Evolutionary conservation across 345 rosid species (phyloP).

Genomic region (Raphanus sativus): DNA sequence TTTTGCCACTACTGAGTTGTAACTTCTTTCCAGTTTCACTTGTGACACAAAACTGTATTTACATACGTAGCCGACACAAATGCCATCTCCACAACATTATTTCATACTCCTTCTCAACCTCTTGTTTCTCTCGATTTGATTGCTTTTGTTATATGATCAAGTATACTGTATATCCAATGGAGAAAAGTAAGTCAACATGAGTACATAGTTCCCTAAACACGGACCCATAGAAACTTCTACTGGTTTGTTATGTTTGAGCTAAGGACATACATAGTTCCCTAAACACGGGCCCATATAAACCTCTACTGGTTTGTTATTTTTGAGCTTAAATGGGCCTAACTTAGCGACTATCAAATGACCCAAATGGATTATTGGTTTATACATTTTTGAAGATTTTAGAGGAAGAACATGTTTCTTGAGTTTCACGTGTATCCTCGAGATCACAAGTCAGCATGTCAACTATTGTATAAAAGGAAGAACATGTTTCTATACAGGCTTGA

Average conservation of each 20-base stretch:
- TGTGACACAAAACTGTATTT: conserved; percentile 14
- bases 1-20: not conserved
- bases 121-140: not conserved
- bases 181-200: not conserved
- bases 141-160: not conserved
- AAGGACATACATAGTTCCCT: not conserved
- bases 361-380: conserved; percentile 65
- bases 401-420: not conserved
- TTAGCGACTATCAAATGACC: conserved; percentile 39
- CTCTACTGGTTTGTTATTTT: too few relatives aligned
- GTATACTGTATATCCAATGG: not conserved
- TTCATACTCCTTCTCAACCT: not conserved
- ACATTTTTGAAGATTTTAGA: conserved; percentile 35
- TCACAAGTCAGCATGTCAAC: not conserved
- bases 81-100: not conserved
- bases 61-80: not conserved
- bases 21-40: conserved; percentile 17
- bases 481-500: not conserved
- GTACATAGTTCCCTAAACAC: not conserved
- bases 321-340: not conserved
- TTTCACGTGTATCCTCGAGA: not conserved
- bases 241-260: not conserved
- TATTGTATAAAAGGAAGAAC: not conserved
- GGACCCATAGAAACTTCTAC: too few relatives aligned
- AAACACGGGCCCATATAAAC: too few relatives aligned